Evolutionary conservation across 148 eudicot genomes (phyloP).

Genomic region (Linanthus parryae): DNA sequence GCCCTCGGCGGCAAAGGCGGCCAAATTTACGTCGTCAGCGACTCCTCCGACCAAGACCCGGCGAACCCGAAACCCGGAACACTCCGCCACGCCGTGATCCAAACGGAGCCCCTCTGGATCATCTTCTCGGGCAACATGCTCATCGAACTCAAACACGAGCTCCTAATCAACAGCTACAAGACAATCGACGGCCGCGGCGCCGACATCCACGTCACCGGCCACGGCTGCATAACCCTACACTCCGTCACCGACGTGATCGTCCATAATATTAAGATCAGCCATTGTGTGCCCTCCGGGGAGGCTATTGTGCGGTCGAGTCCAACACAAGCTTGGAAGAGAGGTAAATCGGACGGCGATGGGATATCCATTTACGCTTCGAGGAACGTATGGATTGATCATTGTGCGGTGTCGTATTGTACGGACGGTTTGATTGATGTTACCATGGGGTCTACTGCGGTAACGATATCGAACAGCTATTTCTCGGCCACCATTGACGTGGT

Average conservation of each 20-base stretch:
- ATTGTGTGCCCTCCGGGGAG: conserved; percentile 46
- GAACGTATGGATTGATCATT: conserved; percentile 73
- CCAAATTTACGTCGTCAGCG: too few species aligned
- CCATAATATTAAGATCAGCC: conserved; percentile 52
- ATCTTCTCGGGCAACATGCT: too few species aligned
- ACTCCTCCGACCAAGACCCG: too few species aligned
- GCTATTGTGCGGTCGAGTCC: conserved; percentile 31
- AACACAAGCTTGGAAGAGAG: conserved; percentile 20
- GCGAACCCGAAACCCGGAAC: too few species aligned
- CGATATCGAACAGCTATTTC: conserved; percentile 62
- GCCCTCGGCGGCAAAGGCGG: too few species aligned
- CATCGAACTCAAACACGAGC: too few species aligned
- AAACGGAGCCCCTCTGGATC: too few species aligned
- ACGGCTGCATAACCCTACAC: conserved; percentile 64
- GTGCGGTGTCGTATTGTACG: conserved; percentile 54
- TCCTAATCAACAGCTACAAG: too few species aligned
- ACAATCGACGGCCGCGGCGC: conserved; percentile 87
- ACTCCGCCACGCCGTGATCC: too few species aligned
- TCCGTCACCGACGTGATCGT: conserved; percentile 61
- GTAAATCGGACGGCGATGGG: conserved; percentile 71
- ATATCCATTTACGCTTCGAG: conserved; percentile 46
- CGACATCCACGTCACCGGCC: conserved; percentile 53
- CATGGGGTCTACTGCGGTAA: conserved; percentile 64
- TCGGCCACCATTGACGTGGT: conserved; percentile 63
- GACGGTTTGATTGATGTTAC: conserved; percentile 70